These are phyloP conservation scores for Corynespora cassiicola DNA, from an alignment of 2,329 filamentous ascomycete genomes.

Conservation along the genomic window DNA sequence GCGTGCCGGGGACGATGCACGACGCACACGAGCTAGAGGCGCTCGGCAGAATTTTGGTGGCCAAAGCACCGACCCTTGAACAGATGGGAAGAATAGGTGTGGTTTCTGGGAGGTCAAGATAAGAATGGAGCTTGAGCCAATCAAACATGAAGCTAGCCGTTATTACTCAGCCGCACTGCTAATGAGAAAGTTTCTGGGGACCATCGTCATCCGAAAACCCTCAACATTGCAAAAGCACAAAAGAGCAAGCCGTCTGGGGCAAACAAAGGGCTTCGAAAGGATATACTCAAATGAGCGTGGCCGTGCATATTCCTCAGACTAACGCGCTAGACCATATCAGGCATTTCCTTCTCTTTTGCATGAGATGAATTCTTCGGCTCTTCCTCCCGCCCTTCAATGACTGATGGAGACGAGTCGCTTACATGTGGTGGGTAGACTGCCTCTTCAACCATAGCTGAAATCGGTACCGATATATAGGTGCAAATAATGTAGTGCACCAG, in stretches of 20 bases:
- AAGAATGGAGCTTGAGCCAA: slow-evolving; percentile 20
- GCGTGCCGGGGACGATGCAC: too few relatives aligned
- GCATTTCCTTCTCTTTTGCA: slow-evolving; percentile 33
- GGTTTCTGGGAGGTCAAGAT: slow-evolving; percentile 18
- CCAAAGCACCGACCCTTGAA: slow-evolving; percentile 15
- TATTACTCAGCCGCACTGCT: slow-evolving; percentile 29
- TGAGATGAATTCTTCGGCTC: slow-evolving; percentile 25
- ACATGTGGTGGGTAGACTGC: slow-evolving; percentile 47
- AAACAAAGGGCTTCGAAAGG: neutral
- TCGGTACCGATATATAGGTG: slow-evolving; percentile 47
- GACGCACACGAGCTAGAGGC: slow-evolving; percentile 11
- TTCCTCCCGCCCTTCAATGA: slow-evolving; percentile 29
- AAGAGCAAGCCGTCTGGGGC: neutral
- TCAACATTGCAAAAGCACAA: too few relatives aligned
- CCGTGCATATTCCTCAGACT: neutral
- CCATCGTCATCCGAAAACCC: too few relatives aligned
- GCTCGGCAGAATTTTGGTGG: slow-evolving; percentile 12
- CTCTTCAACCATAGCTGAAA: slow-evolving; percentile 39
- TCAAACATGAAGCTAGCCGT: slow-evolving; percentile 18
- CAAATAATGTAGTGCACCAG: slow-evolving; percentile 48
- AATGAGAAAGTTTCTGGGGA: too few relatives aligned
- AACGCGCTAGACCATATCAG: slow-evolving; percentile 16
- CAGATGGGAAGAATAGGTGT: slow-evolving; percentile 1
- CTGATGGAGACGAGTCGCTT: slow-evolving; percentile 27
- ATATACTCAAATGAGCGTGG: too few relatives aligned